phyloP scores from a whole-genome alignment of 2,329 filamentous ascomycete species.

The Colletotrichum cereale region DNA sequence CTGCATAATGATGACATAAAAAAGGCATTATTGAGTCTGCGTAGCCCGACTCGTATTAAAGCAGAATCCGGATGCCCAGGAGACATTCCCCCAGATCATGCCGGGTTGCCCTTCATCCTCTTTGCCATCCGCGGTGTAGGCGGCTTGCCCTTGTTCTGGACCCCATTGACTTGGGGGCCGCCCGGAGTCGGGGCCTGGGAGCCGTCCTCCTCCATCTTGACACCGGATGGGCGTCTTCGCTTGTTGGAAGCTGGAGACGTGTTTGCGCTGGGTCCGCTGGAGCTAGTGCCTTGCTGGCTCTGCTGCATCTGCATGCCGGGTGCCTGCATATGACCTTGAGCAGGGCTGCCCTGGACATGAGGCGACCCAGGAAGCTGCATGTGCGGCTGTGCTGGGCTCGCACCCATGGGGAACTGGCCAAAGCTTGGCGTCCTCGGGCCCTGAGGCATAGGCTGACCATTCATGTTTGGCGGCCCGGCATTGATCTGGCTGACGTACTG shows the following conservation, averaged over 20 bases:
- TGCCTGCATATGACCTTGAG: constrained; percentile 72
- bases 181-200: constrained; percentile 63
- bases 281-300: constrained; percentile 76
- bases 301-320: constrained; percentile 76
- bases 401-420: constrained; percentile 69
- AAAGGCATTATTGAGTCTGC: constrained; percentile 43
- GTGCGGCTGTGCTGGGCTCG: constrained; percentile 71
- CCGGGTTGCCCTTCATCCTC: constrained; percentile 62
- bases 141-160: constrained; percentile 63
- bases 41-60: constrained; percentile 28
- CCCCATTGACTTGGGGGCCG: constrained; percentile 64
- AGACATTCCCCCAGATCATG: constrained; percentile 43
- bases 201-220: constrained; percentile 69
- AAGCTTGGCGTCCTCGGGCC: constrained; percentile 68
- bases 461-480: constrained; percentile 54
- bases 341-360: constrained; percentile 70
- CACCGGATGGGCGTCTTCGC: constrained; percentile 67
- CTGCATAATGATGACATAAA: constrained; percentile 51
- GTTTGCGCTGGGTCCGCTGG: constrained; percentile 75
- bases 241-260: constrained; percentile 74
- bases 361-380: constrained; percentile 73
- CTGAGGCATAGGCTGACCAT: constrained; percentile 63
- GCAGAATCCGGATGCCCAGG: constrained; percentile 28
- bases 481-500: constrained; percentile 69
- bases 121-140: constrained; percentile 69